phyloP scores from a whole-genome alignment of 2,329 filamentous ascomycete genomes.

The Dactylellina parvicollis region DNA sequence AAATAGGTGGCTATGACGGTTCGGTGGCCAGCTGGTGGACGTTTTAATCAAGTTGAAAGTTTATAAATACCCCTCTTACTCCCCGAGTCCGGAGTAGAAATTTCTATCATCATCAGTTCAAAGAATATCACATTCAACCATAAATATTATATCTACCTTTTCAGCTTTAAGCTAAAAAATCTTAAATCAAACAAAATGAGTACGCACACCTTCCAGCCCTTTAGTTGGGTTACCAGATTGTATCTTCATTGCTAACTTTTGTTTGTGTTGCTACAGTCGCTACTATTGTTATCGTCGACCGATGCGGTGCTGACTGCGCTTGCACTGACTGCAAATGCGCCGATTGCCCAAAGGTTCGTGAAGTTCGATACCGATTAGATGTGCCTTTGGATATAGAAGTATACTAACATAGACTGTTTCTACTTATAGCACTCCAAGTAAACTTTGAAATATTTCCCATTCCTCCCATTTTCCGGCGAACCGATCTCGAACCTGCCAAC shows the following conservation, averaged over 20 bases:
- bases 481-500: too few species aligned
- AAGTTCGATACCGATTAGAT: neutral
- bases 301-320: conserved; percentile 49
- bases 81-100: neutral
- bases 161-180: conserved; percentile 19
- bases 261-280: conserved; percentile 17
- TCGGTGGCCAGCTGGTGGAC: neutral
- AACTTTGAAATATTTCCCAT: conserved; percentile 5
- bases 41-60: neutral
- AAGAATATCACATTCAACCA: neutral
- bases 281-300: conserved; percentile 43
- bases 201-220: conserved; percentile 5
- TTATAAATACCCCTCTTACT: conserved; percentile 50
- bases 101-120: conserved; percentile 13
- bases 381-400: neutral
- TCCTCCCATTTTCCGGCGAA: too few species aligned
- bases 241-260: conserved; percentile 3
- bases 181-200: conserved; percentile 49
- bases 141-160: conserved; percentile 8
- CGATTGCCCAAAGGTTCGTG: conserved; percentile 38
- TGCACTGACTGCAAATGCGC: conserved; percentile 48
- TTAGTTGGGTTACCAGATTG: neutral
- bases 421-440: conserved; percentile 37
- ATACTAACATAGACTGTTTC: neutral
- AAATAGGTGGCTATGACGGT: conserved; percentile 13